Evolutionary conservation across 2,329 filamentous ascomycete genomes (phyloP).

Genomic region (Lasiodiplodia sp.): DNA sequence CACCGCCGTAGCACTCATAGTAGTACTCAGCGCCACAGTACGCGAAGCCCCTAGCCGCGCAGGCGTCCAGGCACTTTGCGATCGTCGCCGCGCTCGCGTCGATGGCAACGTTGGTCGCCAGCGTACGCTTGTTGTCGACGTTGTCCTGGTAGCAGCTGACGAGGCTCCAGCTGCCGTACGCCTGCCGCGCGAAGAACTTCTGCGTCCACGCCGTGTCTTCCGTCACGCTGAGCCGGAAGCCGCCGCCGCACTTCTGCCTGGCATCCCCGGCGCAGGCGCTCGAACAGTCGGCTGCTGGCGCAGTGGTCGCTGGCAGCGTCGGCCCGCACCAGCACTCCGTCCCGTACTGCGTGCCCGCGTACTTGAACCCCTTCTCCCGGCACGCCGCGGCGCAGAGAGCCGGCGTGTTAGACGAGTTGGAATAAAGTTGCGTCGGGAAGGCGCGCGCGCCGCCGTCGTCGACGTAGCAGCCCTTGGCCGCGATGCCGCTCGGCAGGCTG

Average conservation of each 20-base stretch:
- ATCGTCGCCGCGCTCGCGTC: conserved; percentile 1
- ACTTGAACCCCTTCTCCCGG: conserved; percentile 35
- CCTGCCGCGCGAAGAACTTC: conserved; percentile 7
- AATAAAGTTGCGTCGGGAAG: not conserved
- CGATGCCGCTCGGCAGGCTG: conserved; percentile 11
- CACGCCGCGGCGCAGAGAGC: conserved; percentile 17
- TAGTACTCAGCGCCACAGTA: conserved; percentile 41
- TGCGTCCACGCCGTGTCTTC: conserved; percentile 18
- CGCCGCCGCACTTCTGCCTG: conserved; percentile 12
- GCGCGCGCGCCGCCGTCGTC: conserved; percentile 1
- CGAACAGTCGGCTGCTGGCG: conserved; percentile 2
- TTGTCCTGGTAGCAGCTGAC: conserved; percentile 20
- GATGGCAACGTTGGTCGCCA: not conserved
- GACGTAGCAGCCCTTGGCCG: conserved; percentile 8
- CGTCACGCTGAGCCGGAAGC: conserved; percentile 21
- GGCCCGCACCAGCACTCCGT: conserved; percentile 47
- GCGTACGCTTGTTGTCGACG: not conserved
- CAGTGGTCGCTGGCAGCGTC: conserved; percentile 33
- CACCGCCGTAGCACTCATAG: conserved; percentile 45
- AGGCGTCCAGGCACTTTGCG: conserved; percentile 20
- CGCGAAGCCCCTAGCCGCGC: conserved; percentile 32
- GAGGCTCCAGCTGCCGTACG: conserved; percentile 16
- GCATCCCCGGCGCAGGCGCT: conserved; percentile 7
- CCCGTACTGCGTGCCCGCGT: conserved; percentile 40
- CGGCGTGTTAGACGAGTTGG: conserved; percentile 14